phyloP scores from a whole-genome alignment of 1,139 yeast species.

The Lodderomyces orthopsilosis region DNA sequence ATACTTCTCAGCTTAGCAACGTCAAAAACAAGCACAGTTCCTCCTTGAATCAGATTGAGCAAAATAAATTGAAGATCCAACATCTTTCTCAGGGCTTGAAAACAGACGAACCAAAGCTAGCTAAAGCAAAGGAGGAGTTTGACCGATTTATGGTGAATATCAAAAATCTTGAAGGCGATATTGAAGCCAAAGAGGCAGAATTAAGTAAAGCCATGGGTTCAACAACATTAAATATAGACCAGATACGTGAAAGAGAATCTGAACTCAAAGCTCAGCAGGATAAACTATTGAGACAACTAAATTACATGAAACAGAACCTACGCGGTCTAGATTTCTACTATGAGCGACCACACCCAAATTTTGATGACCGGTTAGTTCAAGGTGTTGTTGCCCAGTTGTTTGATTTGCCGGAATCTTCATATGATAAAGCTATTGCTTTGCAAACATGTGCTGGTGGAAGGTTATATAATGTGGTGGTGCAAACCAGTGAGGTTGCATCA shows the following conservation, averaged over 20 bases:
- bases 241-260: slow-evolving; percentile 45
- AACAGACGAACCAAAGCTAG: slow-evolving; percentile 51
- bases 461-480: slow-evolving; percentile 87
- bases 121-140: slow-evolving; percentile 55
- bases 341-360: slow-evolving; percentile 58
- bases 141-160: slow-evolving; percentile 42
- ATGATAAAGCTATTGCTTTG: slow-evolving; percentile 72
- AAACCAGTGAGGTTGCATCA: slow-evolving; percentile 79
- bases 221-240: slow-evolving; percentile 46
- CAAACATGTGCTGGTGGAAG: slow-evolving; percentile 96
- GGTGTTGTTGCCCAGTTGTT: slow-evolving; percentile 92
- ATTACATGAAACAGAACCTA: slow-evolving; percentile 58
- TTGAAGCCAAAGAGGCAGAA: slow-evolving; percentile 39
- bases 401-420: slow-evolving; percentile 54
- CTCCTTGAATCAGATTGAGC: slow-evolving; percentile 56
- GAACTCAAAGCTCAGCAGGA: slow-evolving; percentile 25
- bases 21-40: slow-evolving; percentile 58
- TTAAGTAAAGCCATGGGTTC: slow-evolving; percentile 55
- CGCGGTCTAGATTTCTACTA: slow-evolving; percentile 74
- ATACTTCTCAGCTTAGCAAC: slow-evolving; percentile 67
- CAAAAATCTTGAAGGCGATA: slow-evolving; percentile 37
- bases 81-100: slow-evolving; percentile 55
- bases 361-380: slow-evolving; percentile 62
- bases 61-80: slow-evolving; percentile 56
- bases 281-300: slow-evolving; percentile 49